Evolutionary conservation across 2,329 filamentous ascomycete species (phyloP).

Genomic region (Colletotrichum higginsianum): DNA sequence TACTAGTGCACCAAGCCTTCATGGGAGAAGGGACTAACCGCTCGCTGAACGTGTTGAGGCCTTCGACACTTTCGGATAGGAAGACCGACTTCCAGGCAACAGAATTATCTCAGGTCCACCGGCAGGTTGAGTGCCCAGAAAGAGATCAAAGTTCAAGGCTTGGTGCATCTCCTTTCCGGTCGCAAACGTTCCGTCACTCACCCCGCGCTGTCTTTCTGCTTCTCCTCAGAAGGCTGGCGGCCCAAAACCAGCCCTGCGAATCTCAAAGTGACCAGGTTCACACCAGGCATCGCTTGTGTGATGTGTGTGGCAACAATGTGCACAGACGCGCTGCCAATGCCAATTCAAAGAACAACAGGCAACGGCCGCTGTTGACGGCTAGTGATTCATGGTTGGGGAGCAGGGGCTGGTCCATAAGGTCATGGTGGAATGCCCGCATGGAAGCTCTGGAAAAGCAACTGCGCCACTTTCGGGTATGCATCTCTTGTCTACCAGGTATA

Average conservation of each 20-base stretch:
- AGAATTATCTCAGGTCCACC: conserved; percentile 29
- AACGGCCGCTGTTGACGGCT: conserved; percentile 9
- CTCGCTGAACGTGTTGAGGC: background rate
- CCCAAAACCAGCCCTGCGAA: conserved; percentile 11
- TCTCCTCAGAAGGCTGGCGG: background rate
- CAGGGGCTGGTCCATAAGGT: conserved; percentile 13
- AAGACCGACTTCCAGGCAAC: conserved; percentile 32
- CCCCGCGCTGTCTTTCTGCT: background rate
- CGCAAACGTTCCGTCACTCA: conserved; percentile 16
- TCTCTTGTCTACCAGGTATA: conserved; percentile 5
- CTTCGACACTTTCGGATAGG: conserved; percentile 3
- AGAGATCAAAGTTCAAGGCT: conserved; percentile 21
- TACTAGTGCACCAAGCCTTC: background rate
- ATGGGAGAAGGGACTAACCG: background rate
- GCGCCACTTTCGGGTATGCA: conserved; percentile 19
- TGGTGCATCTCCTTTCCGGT: conserved; percentile 35
- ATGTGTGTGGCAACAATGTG: background rate
- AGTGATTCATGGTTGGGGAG: conserved; percentile 14
- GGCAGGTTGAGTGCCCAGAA: background rate
- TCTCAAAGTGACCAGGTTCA: background rate
- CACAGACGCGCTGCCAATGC: conserved; percentile 1
- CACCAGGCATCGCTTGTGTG: background rate
- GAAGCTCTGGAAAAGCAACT: conserved; percentile 25
- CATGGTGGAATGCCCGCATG: conserved; percentile 19
- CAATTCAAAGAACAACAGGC: conserved; percentile 36